Base-by-base conservation (phyloP, 129 eudicot genomes). In the Flaveria trinervia region DNA sequence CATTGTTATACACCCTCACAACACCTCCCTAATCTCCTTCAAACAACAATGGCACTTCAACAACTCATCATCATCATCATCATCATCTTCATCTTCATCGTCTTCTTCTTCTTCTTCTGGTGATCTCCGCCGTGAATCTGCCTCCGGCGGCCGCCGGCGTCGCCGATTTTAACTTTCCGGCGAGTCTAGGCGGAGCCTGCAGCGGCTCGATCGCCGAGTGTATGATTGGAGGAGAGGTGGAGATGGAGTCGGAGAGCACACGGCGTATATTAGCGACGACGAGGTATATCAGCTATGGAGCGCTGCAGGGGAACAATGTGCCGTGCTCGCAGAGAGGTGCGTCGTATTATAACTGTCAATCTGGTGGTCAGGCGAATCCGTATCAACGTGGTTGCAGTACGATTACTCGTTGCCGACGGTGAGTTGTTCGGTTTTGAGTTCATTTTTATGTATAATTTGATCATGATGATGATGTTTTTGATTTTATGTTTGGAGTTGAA, bases 271-370 rank as follows among this genome's bases (percentile, higher is more conserved):
- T 90, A 77, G 87, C 88, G 4, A 82, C 96, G 1, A 56, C 84
- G 3, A 82, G 73, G 13, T 87, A 87, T 77, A 90, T 93, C 74
- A 88, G 96, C 86, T 90, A 88, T 77, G 98, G 83, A 6, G 88
- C 96, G 74, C 78, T 93, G 68, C 82, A 84, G 60, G 77, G 84
- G 46, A 89, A 93, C 87, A 75, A 33, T 44, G 88, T 90, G 12
- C 97, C 98, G 12, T 90, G 98, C 79, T 88, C 96, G 3, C 85
- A 77, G n/a, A 81, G 87, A 73, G 98, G 98, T 65, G 83, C 87
- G 16, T 90, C 97, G 5, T 90, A 93, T 83, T 93, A 93, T 72
- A 90, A 90, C 77, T 93, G 98, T 74, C 57, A 74, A 48, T 86
- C 89, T 1, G 92, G 92, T 69, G 96, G 89, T 22, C 80, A 87